These are phyloP conservation scores for Vaccinium macrocarpon DNA, from an alignment of 148 eudicot genomes.

Conservation along the genomic window DNA sequence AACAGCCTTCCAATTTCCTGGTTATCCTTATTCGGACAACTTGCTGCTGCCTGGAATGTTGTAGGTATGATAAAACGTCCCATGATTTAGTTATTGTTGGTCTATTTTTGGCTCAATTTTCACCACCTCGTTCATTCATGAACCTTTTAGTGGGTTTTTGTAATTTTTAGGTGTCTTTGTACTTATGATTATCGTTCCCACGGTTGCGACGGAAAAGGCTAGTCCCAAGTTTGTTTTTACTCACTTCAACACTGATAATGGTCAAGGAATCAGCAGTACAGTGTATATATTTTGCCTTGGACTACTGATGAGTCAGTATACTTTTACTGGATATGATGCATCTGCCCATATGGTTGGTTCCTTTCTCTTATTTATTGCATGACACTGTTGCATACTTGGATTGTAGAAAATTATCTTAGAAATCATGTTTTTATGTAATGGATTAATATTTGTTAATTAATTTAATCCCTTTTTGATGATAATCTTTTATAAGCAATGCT, in stretches of 20 bases:
- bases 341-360: slow-evolving; percentile 90
- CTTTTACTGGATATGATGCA: slow-evolving; percentile 86
- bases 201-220: slow-evolving; percentile 72
- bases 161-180: slow-evolving; percentile 71
- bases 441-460: too few species aligned
- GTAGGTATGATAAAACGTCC: slow-evolving; percentile 35
- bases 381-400: background rate
- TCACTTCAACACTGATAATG: slow-evolving; percentile 76
- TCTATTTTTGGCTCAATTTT: background rate
- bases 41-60: slow-evolving; percentile 92
- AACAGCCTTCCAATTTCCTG: slow-evolving; percentile 89
- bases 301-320: slow-evolving; percentile 94
- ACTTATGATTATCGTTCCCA: slow-evolving; percentile 80
- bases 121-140: background rate
- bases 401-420: too few species aligned
- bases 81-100: background rate
- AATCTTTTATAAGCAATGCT: too few species aligned
- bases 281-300: slow-evolving; percentile 78
- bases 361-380: slow-evolving; percentile 5
- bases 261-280: slow-evolving; percentile 56
- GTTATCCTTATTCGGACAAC: slow-evolving; percentile 79
- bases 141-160: background rate
- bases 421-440: too few species aligned
- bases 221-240: slow-evolving; percentile 87
- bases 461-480: too few species aligned